These are phyloP conservation scores for Quercus lobata DNA, from an alignment of 331 rosid species.

Conservation along the genomic window DNA sequence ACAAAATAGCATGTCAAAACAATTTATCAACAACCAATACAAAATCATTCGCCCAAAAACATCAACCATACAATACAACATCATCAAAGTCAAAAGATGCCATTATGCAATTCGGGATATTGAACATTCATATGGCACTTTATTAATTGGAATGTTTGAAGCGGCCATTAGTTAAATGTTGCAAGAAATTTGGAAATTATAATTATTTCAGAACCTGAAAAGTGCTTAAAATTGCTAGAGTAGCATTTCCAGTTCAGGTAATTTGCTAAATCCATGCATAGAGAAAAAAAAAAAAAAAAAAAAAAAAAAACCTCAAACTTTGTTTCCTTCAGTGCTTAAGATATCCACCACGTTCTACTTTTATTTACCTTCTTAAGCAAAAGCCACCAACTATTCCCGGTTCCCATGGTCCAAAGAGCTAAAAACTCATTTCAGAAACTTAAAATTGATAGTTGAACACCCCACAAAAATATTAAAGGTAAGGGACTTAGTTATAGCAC, in stretches of 20 bases:
- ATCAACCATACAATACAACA: no score
- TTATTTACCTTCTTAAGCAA: no score
- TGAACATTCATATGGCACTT: not conserved
- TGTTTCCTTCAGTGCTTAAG: no score
- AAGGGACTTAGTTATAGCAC: not conserved
- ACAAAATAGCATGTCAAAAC: not conserved
- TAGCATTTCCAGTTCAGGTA: no score
- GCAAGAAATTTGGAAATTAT: not conserved
- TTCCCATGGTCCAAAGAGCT: no score
- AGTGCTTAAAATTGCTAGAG: no score
- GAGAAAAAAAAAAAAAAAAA: no score
- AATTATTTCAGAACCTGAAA: no score
- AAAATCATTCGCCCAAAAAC: not conserved
- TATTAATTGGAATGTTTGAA: not conserved
- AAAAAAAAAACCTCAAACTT: no score
- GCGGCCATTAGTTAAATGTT: not conserved
- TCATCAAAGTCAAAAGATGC: not conserved
- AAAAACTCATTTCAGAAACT: not conserved
- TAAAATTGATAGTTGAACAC: not conserved
- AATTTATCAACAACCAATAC: not conserved
- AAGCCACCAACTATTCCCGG: no score
- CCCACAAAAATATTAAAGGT: not conserved
- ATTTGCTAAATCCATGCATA: no score
- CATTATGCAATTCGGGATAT: not conserved
- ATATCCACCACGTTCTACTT: no score